These are phyloP conservation scores for Herpotrichia juniperi DNA, from an alignment of 2,329 filamentous ascomycete species.

Conservation along the genomic window DNA sequence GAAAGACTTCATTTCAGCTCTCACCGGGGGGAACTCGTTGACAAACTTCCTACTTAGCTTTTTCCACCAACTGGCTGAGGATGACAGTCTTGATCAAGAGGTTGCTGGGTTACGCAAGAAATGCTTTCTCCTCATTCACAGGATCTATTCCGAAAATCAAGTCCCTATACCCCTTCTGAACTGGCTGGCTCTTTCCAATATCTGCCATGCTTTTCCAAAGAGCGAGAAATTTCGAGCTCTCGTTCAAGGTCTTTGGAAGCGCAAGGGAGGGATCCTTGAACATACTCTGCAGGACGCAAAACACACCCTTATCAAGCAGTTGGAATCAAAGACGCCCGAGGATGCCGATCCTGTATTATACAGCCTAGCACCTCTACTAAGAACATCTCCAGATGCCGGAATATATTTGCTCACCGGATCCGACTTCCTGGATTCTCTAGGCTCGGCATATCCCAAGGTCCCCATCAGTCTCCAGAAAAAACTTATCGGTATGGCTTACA, in stretches of 20 bases:
- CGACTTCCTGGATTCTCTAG: slow-evolving; percentile 82
- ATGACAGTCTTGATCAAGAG: slow-evolving; percentile 43
- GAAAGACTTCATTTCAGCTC: slow-evolving; percentile 59
- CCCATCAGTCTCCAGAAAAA: slow-evolving; percentile 67
- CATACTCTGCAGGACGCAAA: slow-evolving; percentile 65
- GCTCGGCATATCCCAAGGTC: slow-evolving; percentile 68
- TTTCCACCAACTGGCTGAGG: slow-evolving; percentile 58
- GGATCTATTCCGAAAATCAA: slow-evolving; percentile 58
- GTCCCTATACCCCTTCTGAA: slow-evolving; percentile 59
- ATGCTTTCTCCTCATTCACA: slow-evolving; percentile 68
- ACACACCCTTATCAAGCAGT: slow-evolving; percentile 63
- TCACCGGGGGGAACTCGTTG: slow-evolving; percentile 64
- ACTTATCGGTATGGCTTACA: slow-evolving; percentile 75
- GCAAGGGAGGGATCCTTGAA: slow-evolving; percentile 58
- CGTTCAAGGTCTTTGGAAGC: slow-evolving; percentile 59
- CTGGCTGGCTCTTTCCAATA: slow-evolving; percentile 72
- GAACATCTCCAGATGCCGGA: slow-evolving; percentile 63
- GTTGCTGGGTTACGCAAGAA: slow-evolving; percentile 63
- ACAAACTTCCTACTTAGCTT: slow-evolving; percentile 70
- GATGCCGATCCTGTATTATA: slow-evolving; percentile 62
- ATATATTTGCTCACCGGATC: slow-evolving; percentile 78
- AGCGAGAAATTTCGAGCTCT: slow-evolving; percentile 61
- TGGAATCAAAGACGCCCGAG: slow-evolving; percentile 68
- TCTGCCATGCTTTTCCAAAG: slow-evolving; percentile 71
- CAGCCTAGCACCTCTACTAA: slow-evolving; percentile 67